Evolutionary conservation across 1,284 basidiomycete genomes (phyloP).

Genomic region (Cystobasidium slooffiae): DNA sequence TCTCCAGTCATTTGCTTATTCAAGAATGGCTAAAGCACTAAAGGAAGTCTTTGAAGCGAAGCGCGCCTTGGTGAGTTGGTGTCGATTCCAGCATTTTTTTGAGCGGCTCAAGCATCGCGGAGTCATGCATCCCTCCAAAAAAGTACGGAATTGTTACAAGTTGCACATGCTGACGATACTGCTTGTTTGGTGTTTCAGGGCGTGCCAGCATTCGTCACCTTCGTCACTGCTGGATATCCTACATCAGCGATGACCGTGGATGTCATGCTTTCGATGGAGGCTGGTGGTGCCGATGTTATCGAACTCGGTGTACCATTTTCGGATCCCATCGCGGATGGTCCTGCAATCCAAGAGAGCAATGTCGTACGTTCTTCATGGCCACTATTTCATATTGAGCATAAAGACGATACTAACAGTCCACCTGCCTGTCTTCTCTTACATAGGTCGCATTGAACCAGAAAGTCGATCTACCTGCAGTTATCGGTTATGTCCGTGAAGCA

Average conservation of each 20-base stretch:
- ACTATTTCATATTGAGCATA: background rate
- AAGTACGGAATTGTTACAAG: background rate
- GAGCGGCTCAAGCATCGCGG: background rate
- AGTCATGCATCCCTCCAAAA: background rate
- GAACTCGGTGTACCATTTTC: conserved; percentile 96
- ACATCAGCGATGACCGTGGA: conserved; percentile 77
- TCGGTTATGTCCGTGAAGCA: conserved; percentile 78
- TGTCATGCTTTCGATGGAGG: conserved; percentile 85
- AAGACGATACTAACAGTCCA: background rate
- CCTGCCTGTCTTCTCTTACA: background rate
- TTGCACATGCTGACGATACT: background rate
- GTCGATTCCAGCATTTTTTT: background rate
- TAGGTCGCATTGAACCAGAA: conserved; percentile 81
- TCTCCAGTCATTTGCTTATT: background rate
- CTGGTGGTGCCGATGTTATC: conserved; percentile 91
- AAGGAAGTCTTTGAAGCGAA: conserved; percentile 39
- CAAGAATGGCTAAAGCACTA: conserved; percentile 38
- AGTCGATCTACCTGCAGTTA: conserved; percentile 74
- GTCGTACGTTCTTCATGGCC: conserved; percentile 64
- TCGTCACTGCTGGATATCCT: conserved; percentile 90
- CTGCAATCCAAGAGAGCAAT: conserved; percentile 88
- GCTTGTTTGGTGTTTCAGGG: conserved; percentile 12
- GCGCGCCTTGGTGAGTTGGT: conserved; percentile 34
- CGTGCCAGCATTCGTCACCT: conserved; percentile 62
- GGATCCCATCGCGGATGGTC: conserved; percentile 94